Conservation (phyloP, 2,329 filamentous ascomycete species). For the Alternaria gansuensis region DNA sequence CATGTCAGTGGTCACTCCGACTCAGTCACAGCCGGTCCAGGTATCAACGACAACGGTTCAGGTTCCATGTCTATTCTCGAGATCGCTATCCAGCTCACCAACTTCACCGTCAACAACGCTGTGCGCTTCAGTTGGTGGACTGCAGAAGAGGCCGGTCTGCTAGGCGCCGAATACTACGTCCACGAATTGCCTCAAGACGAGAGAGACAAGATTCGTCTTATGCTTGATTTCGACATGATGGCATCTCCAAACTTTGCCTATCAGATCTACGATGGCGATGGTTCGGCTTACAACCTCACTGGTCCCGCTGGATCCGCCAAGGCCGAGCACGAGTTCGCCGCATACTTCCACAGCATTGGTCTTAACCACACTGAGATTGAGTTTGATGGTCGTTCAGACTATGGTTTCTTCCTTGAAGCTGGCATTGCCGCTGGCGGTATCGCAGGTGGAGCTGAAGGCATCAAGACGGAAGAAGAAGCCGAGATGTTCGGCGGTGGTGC, state of each 20-base stretch:
- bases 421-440: conserved; percentile 79
- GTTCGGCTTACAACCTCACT: conserved; percentile 62
- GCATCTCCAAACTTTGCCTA: conserved; percentile 68
- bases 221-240: conserved; percentile 79
- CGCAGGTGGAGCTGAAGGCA: conserved; percentile 77
- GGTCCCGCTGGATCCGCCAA: conserved; percentile 72
- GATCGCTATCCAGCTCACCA: conserved; percentile 68
- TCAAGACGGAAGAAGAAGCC: conserved; percentile 75
- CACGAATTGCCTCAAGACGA: conserved; percentile 59
- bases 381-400: conserved; percentile 83
- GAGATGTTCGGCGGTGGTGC: conserved; percentile 72
- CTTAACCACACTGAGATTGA: conserved; percentile 68
- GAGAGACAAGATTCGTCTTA: conserved; percentile 68
- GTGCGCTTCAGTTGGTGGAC: conserved; percentile 74
- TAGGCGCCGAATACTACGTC: conserved; percentile 68
- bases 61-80: conserved; percentile 70
- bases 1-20: conserved; percentile 68
- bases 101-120: conserved; percentile 75
- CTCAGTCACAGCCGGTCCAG: conserved; percentile 68
- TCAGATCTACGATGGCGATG: conserved; percentile 67
- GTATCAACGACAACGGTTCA: conserved; percentile 81
- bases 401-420: conserved; percentile 76
- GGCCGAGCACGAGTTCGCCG: conserved; percentile 67
- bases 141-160: conserved; percentile 69
- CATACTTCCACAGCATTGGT: conserved; percentile 45